phyloP scores from a whole-genome alignment of 495 filamentous ascomycete genomes.

The Penicillium steckii region DNA sequence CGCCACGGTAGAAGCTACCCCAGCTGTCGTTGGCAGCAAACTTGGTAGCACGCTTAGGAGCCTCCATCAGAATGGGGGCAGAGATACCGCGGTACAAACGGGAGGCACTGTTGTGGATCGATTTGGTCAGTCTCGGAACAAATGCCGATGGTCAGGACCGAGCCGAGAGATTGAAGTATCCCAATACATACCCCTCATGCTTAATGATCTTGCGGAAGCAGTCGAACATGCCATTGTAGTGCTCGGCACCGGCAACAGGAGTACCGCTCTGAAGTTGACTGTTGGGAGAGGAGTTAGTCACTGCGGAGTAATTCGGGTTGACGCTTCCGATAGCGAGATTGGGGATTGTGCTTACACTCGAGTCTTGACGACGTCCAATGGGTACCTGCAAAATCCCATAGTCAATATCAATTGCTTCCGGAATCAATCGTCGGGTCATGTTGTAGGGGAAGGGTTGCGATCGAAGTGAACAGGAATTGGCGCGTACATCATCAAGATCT shows the following conservation, averaged over 20 bases:
- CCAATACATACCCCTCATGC: conserved; percentile 75
- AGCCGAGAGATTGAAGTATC: neutral
- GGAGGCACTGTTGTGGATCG: conserved; percentile 58
- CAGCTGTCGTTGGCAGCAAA: conserved; percentile 99
- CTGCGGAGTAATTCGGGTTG: conserved; percentile 3
- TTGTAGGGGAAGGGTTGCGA: neutral
- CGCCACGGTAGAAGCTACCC: conserved; percentile 84
- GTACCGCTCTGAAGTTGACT: conserved; percentile 85
- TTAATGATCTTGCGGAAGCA: conserved; percentile 95
- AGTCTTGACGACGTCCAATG: conserved; percentile 97
- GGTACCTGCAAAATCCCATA: conserved; percentile 68
- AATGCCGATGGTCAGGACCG: neutral
- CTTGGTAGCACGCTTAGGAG: conserved; percentile 96
- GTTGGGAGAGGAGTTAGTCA: conserved; percentile 14
- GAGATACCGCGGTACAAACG: conserved; percentile 93
- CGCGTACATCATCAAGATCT: conserved; percentile 85
- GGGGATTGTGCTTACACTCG: conserved; percentile 67
- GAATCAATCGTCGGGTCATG: neutral
- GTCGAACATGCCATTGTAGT: conserved; percentile 95
- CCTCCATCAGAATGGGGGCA: conserved; percentile 97
- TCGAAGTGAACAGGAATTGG: conserved; percentile 4
- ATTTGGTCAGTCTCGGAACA: conserved; percentile 4
- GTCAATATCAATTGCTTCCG: conserved; percentile 11
- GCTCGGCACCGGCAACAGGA: conserved; percentile 62
- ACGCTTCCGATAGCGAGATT: conserved; percentile 10